Percentiles rank a stretch among this genome's conserved stretches.
phyloP scores from a whole-genome alignment of 257 asterid species.

The Jacaranda mimosifolia region DNA sequence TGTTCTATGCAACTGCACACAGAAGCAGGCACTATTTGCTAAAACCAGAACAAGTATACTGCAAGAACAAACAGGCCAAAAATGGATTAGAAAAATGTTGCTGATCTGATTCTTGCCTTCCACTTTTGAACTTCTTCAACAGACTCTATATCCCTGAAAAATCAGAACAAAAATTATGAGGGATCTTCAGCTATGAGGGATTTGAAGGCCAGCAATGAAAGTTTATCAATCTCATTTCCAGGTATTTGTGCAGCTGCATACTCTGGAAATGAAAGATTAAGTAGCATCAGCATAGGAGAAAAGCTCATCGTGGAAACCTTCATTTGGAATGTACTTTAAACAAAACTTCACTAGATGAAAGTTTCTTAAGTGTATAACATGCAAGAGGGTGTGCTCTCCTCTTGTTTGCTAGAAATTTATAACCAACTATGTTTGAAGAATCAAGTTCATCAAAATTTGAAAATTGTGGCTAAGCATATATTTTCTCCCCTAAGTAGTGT shows the following conservation, averaged over 20 bases:
- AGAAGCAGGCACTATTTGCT: background rate
- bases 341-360: background rate
- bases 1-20: background rate
- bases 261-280: constrained; percentile 36
- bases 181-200: constrained; percentile 56
- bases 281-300: constrained; percentile 24
- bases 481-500: no score
- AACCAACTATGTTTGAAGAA: background rate
- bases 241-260: constrained; percentile 42
- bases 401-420: background rate
- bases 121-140: constrained; percentile 23
- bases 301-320: constrained; percentile 27
- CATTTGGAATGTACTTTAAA: constrained; percentile 31
- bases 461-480: no score
- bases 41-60: background rate
- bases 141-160: constrained; percentile 31
- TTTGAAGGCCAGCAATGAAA: constrained; percentile 56
- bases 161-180: background rate
- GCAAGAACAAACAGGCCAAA: no score
- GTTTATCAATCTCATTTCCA: constrained; percentile 46
- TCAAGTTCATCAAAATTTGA: no score
- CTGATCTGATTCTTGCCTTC: background rate
- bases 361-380: background rate
- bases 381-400: background rate
- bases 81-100: background rate